Percentiles rank a stretch among this genome's conserved stretches.
phyloP scores from a whole-genome alignment of 2,329 filamentous ascomycete genomes.

The Diaporthe eres region DNA sequence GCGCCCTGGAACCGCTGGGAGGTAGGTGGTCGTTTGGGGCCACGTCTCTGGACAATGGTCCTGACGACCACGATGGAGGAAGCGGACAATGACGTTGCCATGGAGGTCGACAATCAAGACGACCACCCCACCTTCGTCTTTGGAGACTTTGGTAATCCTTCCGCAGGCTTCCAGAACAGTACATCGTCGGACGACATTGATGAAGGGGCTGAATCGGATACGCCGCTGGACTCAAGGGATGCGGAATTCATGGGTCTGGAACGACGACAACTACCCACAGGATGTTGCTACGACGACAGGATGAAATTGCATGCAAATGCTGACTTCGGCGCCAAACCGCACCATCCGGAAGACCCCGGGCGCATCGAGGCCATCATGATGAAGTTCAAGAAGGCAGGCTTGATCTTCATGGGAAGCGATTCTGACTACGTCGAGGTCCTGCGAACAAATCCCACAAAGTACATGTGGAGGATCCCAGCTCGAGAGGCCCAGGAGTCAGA shows the following conservation, averaged over 20 bases:
- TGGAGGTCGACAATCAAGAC: slow-evolving; percentile 61
- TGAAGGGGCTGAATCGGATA: slow-evolving; percentile 49
- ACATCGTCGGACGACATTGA: slow-evolving; percentile 51
- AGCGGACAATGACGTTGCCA: slow-evolving; percentile 48
- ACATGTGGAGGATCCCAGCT: slow-evolving; percentile 83
- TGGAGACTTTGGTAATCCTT: slow-evolving; percentile 51
- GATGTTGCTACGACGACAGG: slow-evolving; percentile 90
- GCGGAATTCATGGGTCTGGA: slow-evolving; percentile 49
- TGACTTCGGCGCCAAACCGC: slow-evolving; percentile 78
- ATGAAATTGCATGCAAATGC: slow-evolving; percentile 97
- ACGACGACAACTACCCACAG: slow-evolving; percentile 73
- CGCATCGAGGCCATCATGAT: slow-evolving; percentile 95
- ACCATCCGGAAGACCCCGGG: slow-evolving; percentile 94
- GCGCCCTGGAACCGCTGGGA: neutral
- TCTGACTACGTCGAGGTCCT: slow-evolving; percentile 67
- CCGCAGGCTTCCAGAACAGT: slow-evolving; percentile 37
- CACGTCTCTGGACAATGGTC: slow-evolving; percentile 25
- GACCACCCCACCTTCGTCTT: slow-evolving; percentile 56
- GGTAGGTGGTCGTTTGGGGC: slow-evolving; percentile 17
- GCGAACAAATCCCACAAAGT: slow-evolving; percentile 68
- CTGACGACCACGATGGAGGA: slow-evolving; percentile 44
- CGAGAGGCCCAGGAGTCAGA: slow-evolving; percentile 84
- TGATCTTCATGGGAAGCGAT: slow-evolving; percentile 77
- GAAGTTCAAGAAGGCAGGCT: slow-evolving; percentile 84
- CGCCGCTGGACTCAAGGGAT: slow-evolving; percentile 48